Percentiles rank a stretch among this genome's conserved stretches.
phyloP scores from a whole-genome alignment of 1,284 basidiomycete genomes.

The Testicularia cyperi region DNA sequence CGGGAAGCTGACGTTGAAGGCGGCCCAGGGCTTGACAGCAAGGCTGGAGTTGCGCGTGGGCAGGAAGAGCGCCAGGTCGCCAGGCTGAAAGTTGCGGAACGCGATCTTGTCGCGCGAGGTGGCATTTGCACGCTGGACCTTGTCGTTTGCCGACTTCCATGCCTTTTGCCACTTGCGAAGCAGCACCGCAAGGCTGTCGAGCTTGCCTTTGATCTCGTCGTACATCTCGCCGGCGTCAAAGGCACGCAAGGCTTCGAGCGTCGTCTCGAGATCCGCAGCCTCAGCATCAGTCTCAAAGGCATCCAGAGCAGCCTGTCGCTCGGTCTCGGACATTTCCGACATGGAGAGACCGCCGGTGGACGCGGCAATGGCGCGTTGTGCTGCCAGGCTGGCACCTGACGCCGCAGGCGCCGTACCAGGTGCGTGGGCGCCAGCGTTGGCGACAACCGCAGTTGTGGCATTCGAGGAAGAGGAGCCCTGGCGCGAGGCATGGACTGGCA shows the following conservation, averaged over 20 bases:
- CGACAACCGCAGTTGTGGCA: constrained; percentile 1
- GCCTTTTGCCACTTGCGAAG: constrained; percentile 95
- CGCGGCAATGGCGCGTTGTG: constrained; percentile 26
- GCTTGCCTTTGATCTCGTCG: constrained; percentile 77
- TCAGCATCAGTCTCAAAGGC: constrained; percentile 38
- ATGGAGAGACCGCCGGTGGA: constrained; percentile 24
- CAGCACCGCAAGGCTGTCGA: constrained; percentile 66
- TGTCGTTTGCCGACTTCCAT: constrained; percentile 71
- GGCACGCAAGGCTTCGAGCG: constrained; percentile 67
- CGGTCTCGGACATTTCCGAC: constrained; percentile 35
- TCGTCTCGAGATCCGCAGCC: constrained; percentile 23
- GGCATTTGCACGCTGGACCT: constrained; percentile 66
- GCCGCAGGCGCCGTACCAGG: constrained; percentile 4
- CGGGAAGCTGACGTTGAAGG: constrained; percentile 73
- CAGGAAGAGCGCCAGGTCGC: constrained; percentile 87
- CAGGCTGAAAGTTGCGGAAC: constrained; percentile 49
- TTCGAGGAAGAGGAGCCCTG: constrained; percentile 13
- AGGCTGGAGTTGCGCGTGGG: constrained; percentile 84
- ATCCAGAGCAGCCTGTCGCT: constrained; percentile 36
- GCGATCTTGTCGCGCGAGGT: constrained; percentile 63
- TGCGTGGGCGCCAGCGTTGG: constrained; percentile 2
- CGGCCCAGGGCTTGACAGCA: constrained; percentile 45
- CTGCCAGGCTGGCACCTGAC: constrained; percentile 6
- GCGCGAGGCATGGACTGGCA: constrained; percentile 42
- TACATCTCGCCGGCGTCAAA: constrained; percentile 74